Evolutionary conservation across 1,284 basidiomycete species (phyloP), one percentile per base, ranked within the genome.

Genomic region (Vanrija humicola): DNA sequence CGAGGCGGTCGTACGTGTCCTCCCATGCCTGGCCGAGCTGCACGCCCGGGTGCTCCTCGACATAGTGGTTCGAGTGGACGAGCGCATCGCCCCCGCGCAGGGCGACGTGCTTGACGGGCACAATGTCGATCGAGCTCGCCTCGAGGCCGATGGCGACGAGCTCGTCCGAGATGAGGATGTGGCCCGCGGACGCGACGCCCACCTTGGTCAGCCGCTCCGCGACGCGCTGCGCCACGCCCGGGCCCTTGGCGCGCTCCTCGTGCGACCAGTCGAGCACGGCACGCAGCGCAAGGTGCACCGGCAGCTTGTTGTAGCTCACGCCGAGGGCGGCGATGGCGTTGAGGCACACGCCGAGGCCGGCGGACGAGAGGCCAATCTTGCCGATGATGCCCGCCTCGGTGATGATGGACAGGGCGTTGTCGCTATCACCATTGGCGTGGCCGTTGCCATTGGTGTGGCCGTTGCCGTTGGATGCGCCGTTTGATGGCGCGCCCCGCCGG

Each of bases 341-440:
- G 5, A 61, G 53, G 10, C 43, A 45, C 21, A 57, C 56, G 14
- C 59, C 59, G 15, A 61, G 46, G 40, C 55, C 55, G 10, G 55
- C 49, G 8, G 52, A 38, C 10, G 46, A 45, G 12, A 61, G 50
- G 19, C 59, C 59, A 18, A 61, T 61, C 59, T 61, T 61, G 50
- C 59, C 59, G 19, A 61, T 53, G 45, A 61, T 61, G 23, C 59
- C 59, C 3, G 59, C 59, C 39, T 61, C 59, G 15, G 59, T 61
- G n/a, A 61, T 52, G 28, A 61, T 57, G 28, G 29, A 19, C 40
- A 61, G 39, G 6, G 21, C 21, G 7, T 43, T 50, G 6, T 50
- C 48, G 15, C 16, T 16, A 19, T 21, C 9, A 21, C 12, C 42
- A n/a, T 19, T 23, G 42, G 42, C 5, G 42, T 40, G 34, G 34